Evolutionary conservation across 495 filamentous ascomycete species (phyloP), one percentile per base, ranked within the genome.

Genomic region (Neurospora cerealis): DNA sequence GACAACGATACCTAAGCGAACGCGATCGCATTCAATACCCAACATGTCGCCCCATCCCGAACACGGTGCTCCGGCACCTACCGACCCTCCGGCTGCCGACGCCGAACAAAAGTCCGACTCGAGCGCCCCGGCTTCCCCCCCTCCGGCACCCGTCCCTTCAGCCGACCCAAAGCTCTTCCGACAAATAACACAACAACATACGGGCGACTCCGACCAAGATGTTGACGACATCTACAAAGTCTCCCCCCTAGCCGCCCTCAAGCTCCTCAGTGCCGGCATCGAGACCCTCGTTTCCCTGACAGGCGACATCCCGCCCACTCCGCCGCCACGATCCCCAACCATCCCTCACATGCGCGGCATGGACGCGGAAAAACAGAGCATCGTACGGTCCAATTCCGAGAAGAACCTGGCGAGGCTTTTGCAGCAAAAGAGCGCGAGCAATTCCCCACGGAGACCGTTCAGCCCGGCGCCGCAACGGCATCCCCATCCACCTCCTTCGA

Each of bases 301-400:
- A 46, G 92, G 91, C 69, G 90, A 95, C 78, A 82, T 93, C 37
- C 90, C 92, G 15, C 89, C 92, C 38, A 95, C 92, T 4, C 91
- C 91, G 34, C 91, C 92, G 19, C 83, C 89, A 15, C 85, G 83
- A 34, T 87, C 84, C 37, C 87, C 89, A 7, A 86, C 82, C 13
- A 88, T 90, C 32, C 91, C 92, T 36, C 88, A 88, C 73, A 86
- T 89, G 84, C 84, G 82, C 74, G 85, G 84, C 74, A 83, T 86
- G 82, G 87, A 88, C 75, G 85, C 83, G 3, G 87, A 90, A 74
- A 88, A 88, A 76, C 88, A 88, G 71, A 88, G 84, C 70, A 87
- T 88, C 69, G 82, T 82, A 74, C 86, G 83, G 73, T 87, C 85
- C 10, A 84, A 87, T 77, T 87, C 85, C 32, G 84, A 83, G 54